Evolutionary conservation across 257 asterid species (phyloP), one percentile per base, ranked within the genome.

Genomic region (Gentiana macrophylla): DNA sequence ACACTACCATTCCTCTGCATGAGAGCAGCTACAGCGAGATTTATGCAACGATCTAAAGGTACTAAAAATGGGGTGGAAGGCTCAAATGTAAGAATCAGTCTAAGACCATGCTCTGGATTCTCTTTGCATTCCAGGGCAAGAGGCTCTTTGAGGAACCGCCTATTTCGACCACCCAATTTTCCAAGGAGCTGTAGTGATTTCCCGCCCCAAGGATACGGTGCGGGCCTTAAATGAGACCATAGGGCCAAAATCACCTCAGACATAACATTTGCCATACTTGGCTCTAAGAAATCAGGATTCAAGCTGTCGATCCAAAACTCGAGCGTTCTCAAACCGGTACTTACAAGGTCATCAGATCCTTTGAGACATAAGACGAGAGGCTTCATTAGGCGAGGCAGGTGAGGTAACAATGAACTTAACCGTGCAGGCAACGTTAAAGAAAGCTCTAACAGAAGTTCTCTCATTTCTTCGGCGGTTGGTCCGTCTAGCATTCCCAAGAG

Each of bases 251-350:
- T 92, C 79, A 92, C 97, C 79, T 88, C 98, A 68, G 97, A 84
- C 92, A 88, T 92, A 61, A 88, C 97, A 76, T 85, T 92, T 60
- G 98, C 98, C 98, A 92, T 92, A 73, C 97, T 92, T 57, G 98
- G 98, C 76, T 92, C 98, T 69, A 92, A 69, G 71, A 92, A 92
- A 69, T 92, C 98, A 71, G 98, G 98, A 74, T 92, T 92, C 79
- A 92, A 78, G 82, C 98, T 92, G 76, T 92, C 98, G 64, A 92
- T 87, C 98, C 98, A 92, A 81, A 92, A 92, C 72, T 92, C 98
- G 58, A 92, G 97, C 55, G 98, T 92, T 73, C 97, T 85, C 69
- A 92, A 76, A 74, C 97, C 94, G 57, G 83, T 89, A 78, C 83
- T 88, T 66, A 88, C 86, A 35, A 92, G 80, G 58, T 88, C 98